These are phyloP conservation scores for Candida gorgasii DNA, from an alignment of 805 yeast species.

Conservation along the genomic window DNA sequence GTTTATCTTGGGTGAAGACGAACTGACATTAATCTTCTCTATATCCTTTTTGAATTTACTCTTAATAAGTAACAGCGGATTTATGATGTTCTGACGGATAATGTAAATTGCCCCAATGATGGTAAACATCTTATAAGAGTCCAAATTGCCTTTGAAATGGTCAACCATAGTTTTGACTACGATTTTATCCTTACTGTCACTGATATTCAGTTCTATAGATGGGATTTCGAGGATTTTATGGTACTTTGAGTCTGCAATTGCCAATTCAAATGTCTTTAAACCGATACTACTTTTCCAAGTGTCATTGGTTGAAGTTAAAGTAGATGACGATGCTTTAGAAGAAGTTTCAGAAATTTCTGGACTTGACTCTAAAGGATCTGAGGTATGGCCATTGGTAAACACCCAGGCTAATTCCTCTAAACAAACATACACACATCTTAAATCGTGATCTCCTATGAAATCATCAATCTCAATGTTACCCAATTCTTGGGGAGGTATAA, in stretches of 20 bases:
- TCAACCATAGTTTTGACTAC: conserved; percentile 11
- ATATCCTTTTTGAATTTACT: conserved; percentile 24
- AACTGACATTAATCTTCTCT: neutral
- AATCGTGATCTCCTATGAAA: conserved; percentile 16
- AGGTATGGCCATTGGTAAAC: neutral
- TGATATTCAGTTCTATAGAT: conserved; percentile 7
- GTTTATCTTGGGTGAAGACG: neutral
- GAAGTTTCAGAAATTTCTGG: too few relatives aligned
- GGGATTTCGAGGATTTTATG: conserved; percentile 26
- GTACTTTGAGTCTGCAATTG: conserved; percentile 2
- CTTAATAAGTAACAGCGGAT: conserved; percentile 28
- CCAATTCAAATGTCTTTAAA: conserved; percentile 1
- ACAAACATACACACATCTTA: conserved; percentile 17
- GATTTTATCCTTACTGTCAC: conserved; percentile 1
- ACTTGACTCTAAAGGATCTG: neutral
- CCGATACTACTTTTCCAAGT: neutral
- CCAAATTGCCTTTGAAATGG: conserved; percentile 22
- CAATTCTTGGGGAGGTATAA: conserved; percentile 28
- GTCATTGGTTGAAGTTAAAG: neutral
- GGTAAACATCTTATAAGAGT: conserved; percentile 32
- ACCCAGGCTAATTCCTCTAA: conserved; percentile 15
- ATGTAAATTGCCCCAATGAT: conserved; percentile 35
- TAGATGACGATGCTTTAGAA: too few relatives aligned
- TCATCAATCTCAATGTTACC: neutral
- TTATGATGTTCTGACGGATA: conserved; percentile 28